Base-by-base conservation (phyloP, 768 basidiomycete species). In the Clavaria fumosa region DNA sequence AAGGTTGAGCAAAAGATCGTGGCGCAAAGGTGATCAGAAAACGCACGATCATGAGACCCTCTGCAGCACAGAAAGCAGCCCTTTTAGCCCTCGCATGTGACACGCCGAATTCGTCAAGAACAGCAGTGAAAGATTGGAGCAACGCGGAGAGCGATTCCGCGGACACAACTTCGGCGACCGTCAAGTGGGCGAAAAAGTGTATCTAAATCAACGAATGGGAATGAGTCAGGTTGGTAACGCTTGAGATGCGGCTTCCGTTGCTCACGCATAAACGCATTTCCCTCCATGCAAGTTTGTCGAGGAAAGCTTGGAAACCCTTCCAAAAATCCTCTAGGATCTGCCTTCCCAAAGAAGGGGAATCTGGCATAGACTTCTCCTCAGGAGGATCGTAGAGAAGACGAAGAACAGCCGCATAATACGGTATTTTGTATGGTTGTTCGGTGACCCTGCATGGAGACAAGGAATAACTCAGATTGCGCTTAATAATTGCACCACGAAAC, bases 371-470 rank as follows among this genome's bases (percentile, higher is more conserved):
- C 3, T 53, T 50, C 30, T 58, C 53, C 3, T 56, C 60, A 4
- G 57, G 53, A 24, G 55, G 62, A 48, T 72, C 68, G 47, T 74
- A 68, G 26, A 96, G 61, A 26, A 75, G 58, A 15, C 77, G 69
- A 34, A 95, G 65, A 12, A 96, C 59, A 7, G 83, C 73, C 9
- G 85, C 85, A 57, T 89, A 90, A 52, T 76, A 82, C 0, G 88
- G 80, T 23, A 85, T 81, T 64, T 97, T 99, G 64, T 75, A 90
- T 0, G 91, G 90, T 48, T 95, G 82, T 58, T 96, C 86, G 1
- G 80, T 86, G 37, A 86, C 74, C 35, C 85, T 89, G 50, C 4
- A 18, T 22, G n/a, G 9, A 4, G 2, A 21, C 38, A 20, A 35
- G 23, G 24, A 23, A 20, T 12, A 10, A 9, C 9, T 18, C 4